These are phyloP conservation scores for Nidularia pulvinata DNA, from an alignment of 768 basidiomycete species.

Conservation along the genomic window DNA sequence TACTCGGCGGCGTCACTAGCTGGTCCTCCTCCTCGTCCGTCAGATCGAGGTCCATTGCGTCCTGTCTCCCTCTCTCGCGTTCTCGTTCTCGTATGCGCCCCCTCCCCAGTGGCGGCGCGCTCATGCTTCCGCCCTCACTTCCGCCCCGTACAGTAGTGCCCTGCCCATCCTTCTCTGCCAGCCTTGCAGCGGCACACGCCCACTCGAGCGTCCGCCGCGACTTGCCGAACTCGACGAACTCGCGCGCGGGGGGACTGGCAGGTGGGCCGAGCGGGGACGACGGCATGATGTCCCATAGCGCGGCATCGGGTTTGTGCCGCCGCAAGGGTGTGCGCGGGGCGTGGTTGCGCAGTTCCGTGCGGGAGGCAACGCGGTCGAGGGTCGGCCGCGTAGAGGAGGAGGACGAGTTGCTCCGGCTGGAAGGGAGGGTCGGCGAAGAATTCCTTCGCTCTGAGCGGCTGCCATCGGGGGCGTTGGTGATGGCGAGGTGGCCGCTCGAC, in stretches of 20 bases:
- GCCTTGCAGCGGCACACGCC: constrained; percentile 66
- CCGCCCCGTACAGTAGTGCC: constrained; percentile 3
- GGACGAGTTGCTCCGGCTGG: constrained; percentile 20
- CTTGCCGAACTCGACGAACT: constrained; percentile 46
- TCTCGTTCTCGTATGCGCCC: not conserved
- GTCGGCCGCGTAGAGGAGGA: constrained; percentile 36
- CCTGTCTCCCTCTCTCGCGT: constrained; percentile 4
- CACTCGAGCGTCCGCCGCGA: constrained; percentile 64
- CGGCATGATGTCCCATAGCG: constrained; percentile 58
- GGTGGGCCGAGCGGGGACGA: constrained; percentile 60
- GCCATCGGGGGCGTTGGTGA: constrained; percentile 13
- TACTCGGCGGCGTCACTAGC: constrained; percentile 62
- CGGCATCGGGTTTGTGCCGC: constrained; percentile 28
- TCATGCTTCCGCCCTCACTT: not conserved
- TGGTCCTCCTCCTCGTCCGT: constrained; percentile 70
- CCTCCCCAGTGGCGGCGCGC: not conserved
- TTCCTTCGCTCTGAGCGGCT: constrained; percentile 11
- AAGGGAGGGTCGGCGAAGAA: constrained; percentile 26
- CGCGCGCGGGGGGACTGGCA: constrained; percentile 47
- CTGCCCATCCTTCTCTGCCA: constrained; percentile 40
- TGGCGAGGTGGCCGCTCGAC: constrained; percentile 19
- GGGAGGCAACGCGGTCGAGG: constrained; percentile 60
- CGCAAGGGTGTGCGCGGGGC: constrained; percentile 39
- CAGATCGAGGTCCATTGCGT: constrained; percentile 30
- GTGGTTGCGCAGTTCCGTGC: constrained; percentile 43